A percentile compares a stretch with the other conserved stretches of the same genome.
Evolutionary conservation across 805 yeast genomes (phyloP).

Genomic region (Saturnispora bothae): DNA sequence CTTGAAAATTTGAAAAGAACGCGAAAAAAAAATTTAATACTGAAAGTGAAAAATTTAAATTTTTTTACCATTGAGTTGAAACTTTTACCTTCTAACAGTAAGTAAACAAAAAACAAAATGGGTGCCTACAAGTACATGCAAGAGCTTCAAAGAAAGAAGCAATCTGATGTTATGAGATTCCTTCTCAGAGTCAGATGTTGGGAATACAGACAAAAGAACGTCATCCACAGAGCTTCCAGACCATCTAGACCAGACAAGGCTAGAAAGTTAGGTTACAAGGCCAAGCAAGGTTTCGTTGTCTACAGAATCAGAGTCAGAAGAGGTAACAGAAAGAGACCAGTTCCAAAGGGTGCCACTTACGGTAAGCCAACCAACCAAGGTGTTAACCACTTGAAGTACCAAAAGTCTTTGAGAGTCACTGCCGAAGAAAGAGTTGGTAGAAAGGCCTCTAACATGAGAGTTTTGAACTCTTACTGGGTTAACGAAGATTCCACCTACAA

Average conservation of each 20-base stretch:
- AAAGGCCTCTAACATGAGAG: slow-evolving; percentile 98
- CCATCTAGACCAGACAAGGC: slow-evolving; percentile 99
- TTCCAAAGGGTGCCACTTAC: slow-evolving; percentile 99
- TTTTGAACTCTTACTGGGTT: slow-evolving; percentile 99
- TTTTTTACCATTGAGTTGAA: neutral
- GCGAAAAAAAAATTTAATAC: neutral
- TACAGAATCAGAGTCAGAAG: slow-evolving; percentile 99
- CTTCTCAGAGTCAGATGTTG: slow-evolving; percentile 99
- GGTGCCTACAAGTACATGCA: slow-evolving; percentile 99
- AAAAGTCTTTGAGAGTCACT: slow-evolving; percentile 93
- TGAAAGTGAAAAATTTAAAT: neutral
- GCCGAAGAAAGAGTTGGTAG: slow-evolving; percentile 99
- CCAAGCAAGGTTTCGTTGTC: slow-evolving; percentile 99
- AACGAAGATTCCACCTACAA: slow-evolving; percentile 99
- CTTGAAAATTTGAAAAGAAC: too few relatives aligned
- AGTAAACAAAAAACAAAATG: slow-evolving; percentile 39
- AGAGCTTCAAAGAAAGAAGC: slow-evolving; percentile 99
- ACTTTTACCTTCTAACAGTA: neutral
- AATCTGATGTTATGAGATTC: slow-evolving; percentile 98
- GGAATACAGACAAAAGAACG: slow-evolving; percentile 99
- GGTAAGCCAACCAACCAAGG: slow-evolving; percentile 99
- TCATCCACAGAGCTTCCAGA: slow-evolving; percentile 96
- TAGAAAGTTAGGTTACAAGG: slow-evolving; percentile 99
- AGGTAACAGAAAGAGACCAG: slow-evolving; percentile 99
- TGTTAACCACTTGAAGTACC: slow-evolving; percentile 98